A percentile compares a stretch with the other conserved stretches of the same genome.
These are phyloP conservation scores for Mycosphaerella sp. DNA, from an alignment of 2,329 filamentous ascomycete species.

Conservation along the genomic window DNA sequence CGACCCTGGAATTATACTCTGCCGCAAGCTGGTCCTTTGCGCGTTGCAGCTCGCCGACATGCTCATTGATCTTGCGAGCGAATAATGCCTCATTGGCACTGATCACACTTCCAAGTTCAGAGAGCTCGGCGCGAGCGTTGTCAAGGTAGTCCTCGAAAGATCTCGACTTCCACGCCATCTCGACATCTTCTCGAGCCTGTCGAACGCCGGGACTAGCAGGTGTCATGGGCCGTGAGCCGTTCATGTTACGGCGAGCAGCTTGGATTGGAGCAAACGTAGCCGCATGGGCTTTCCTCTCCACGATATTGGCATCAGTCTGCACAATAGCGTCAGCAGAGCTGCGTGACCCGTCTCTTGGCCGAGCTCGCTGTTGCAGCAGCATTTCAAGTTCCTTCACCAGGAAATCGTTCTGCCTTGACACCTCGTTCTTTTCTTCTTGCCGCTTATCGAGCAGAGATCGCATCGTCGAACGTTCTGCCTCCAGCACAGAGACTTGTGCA, in stretches of 20 bases:
- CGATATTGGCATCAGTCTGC: constrained; percentile 20
- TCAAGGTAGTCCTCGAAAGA: constrained; percentile 35
- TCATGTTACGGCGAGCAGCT: constrained; percentile 12
- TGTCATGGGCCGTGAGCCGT: constrained; percentile 8
- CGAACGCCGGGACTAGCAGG: constrained; percentile 16
- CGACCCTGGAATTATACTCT: constrained; percentile 33
- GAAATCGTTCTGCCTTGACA: constrained; percentile 27
- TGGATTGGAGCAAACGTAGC: constrained; percentile 12
- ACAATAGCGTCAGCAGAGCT: constrained; percentile 19
- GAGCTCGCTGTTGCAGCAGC: constrained; percentile 20
- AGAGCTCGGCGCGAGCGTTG: constrained; percentile 31
- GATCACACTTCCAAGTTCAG: constrained; percentile 33
- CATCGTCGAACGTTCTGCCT: constrained; percentile 23
- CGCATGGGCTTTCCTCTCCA: constrained; percentile 16
- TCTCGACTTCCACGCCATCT: constrained; percentile 18
- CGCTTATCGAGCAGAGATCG: constrained; percentile 20
- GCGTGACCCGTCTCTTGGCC: constrained; percentile 4
- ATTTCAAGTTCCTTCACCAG: constrained; percentile 28
- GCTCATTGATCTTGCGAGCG: constrained; percentile 33
- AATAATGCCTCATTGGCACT: constrained; percentile 33
- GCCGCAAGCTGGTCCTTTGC: constrained; percentile 32
- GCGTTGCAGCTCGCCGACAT: constrained; percentile 33
- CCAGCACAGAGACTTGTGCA: constrained; percentile 18
- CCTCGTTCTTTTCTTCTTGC: constrained; percentile 25
- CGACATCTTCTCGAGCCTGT: constrained; percentile 19